phyloP scores from a whole-genome alignment of 139 green algal species.

The Volvox africanus region DNA sequence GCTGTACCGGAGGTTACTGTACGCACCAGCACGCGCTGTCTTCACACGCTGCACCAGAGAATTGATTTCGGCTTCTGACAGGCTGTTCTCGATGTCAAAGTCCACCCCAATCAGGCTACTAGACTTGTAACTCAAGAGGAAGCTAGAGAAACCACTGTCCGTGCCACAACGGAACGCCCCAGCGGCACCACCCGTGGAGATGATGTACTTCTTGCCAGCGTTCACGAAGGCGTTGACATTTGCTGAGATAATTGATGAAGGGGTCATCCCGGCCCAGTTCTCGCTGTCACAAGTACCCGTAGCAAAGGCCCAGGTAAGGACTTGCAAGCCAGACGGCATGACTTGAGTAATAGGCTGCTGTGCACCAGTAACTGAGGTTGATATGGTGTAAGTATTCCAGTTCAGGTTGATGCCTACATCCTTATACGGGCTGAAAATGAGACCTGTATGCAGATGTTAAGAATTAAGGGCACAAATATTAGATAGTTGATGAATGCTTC shows the following conservation, averaged over 20 bases:
- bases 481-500: too few relatives aligned
- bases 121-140: not conserved
- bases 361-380: not conserved
- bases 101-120: not conserved
- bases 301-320: not conserved
- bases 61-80: not conserved
- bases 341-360: not conserved
- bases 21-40: not conserved
- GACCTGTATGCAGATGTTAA: not conserved
- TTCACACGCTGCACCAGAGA: not conserved
- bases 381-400: conserved; percentile 55
- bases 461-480: too few relatives aligned
- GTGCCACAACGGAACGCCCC: not conserved
- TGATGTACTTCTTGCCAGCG: not conserved
- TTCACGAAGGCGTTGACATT: not conserved
- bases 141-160: not conserved
- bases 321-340: not conserved
- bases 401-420: conserved; percentile 50
- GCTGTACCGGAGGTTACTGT: not conserved
- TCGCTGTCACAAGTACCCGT: not conserved
- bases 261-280: not conserved
- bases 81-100: not conserved
- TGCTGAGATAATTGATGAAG: not conserved
- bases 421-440: conserved; percentile 50
- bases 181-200: not conserved